Conservation (phyloP, 495 filamentous ascomycete species). For the Staphylotrichum tortipilum region DNA sequence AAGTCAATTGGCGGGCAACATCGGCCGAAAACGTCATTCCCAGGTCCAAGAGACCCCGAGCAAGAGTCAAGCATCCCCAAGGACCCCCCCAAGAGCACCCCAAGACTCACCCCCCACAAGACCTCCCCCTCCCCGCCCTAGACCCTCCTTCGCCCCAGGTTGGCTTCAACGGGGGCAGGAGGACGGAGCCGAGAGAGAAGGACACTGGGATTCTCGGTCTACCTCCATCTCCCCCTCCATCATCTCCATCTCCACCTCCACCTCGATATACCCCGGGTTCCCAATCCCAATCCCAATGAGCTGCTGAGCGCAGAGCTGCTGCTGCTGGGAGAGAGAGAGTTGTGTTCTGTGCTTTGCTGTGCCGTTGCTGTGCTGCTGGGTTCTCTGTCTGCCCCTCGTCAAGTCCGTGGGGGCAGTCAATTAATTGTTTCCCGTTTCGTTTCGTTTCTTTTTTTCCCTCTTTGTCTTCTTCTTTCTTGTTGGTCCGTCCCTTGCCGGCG, state of each 20-base stretch:
- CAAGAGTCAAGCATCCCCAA: too few species aligned
- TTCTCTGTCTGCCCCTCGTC: neutral
- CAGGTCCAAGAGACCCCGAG: neutral
- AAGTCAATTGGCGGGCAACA: conserved; percentile 14
- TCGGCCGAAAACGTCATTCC: conserved; percentile 21
- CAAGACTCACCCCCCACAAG: too few species aligned
- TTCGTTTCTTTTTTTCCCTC: neutral
- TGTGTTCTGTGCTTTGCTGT: neutral
- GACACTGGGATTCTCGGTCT: too few species aligned
- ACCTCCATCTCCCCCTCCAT: too few species aligned
- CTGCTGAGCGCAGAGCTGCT: neutral
- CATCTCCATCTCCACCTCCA: too few species aligned
- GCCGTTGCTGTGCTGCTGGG: neutral
- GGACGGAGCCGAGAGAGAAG: neutral
- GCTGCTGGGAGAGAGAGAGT: neutral
- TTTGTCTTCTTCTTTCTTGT: neutral
- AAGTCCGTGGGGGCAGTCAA: neutral
- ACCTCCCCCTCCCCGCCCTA: too few species aligned
- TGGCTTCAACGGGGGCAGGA: too few species aligned
- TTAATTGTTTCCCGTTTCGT: neutral
- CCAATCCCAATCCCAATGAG: neutral
- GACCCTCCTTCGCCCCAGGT: too few species aligned
- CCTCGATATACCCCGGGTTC: too few species aligned
- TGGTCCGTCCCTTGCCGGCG: neutral
- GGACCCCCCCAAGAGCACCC: too few species aligned